These are phyloP conservation scores for Leccinum boreale DNA, from an alignment of 768 basidiomycete species.

Conservation along the genomic window DNA sequence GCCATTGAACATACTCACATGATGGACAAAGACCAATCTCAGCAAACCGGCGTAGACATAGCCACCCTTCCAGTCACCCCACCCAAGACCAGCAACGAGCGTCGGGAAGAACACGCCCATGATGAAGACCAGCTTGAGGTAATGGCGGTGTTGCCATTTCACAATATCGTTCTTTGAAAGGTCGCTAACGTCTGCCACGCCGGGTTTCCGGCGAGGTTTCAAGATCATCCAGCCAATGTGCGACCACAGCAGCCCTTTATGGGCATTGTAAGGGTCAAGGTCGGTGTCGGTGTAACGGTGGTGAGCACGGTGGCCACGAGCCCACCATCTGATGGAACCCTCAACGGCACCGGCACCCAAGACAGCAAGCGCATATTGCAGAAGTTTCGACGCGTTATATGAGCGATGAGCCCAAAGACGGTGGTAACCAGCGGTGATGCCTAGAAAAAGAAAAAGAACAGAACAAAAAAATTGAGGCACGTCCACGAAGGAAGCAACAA, in stretches of 20 bases:
- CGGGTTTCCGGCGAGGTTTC: slow-evolving; percentile 86
- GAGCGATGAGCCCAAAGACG: slow-evolving; percentile 95
- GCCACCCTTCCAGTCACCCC: slow-evolving; percentile 86
- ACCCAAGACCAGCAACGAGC: slow-evolving; percentile 69
- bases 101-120: slow-evolving; percentile 78
- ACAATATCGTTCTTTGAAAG: slow-evolving; percentile 76
- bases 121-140: slow-evolving; percentile 62
- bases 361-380: slow-evolving; percentile 82
- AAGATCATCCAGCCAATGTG: slow-evolving; percentile 93
- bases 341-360: slow-evolving; percentile 91
- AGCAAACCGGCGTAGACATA: slow-evolving; percentile 81
- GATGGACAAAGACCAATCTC: slow-evolving; percentile 82
- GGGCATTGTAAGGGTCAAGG: slow-evolving; percentile 93
- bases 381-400: slow-evolving; percentile 84
- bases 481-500: background rate
- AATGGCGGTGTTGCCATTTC: slow-evolving; percentile 85
- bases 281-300: slow-evolving; percentile 97
- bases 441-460: slow-evolving; percentile 39
- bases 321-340: slow-evolving; percentile 99
- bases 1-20: slow-evolving; percentile 46
- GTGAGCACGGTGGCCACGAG: slow-evolving; percentile 94
- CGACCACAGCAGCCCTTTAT: slow-evolving; percentile 82
- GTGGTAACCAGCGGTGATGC: slow-evolving; percentile 94
- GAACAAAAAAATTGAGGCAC: background rate
- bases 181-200: slow-evolving; percentile 88